Evolutionary conservation across 805 yeast genomes (phyloP).

Genomic region (Debaryomyces tyrocola): DNA sequence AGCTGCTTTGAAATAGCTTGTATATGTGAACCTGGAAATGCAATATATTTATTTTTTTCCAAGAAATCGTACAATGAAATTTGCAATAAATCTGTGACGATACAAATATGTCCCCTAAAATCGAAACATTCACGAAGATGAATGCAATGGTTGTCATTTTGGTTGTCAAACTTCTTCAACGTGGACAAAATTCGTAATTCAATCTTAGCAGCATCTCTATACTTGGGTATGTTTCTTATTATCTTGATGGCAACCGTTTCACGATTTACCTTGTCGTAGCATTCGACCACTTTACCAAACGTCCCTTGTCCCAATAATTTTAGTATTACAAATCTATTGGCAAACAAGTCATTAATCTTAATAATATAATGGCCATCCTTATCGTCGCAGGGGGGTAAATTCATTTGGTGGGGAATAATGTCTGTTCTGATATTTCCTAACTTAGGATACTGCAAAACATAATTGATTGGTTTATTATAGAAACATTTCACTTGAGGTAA

Average conservation of each 20-base stretch:
- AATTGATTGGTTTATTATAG: conserved; percentile 39
- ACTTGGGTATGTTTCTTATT: conserved; percentile 88
- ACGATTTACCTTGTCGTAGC: conserved; percentile 63
- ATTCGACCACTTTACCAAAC: conserved; percentile 85
- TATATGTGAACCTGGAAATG: conserved; percentile 94
- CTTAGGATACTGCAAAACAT: conserved; percentile 36
- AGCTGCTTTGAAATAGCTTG: conserved; percentile 87
- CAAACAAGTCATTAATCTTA: conserved; percentile 57
- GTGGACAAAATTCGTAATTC: conserved; percentile 83
- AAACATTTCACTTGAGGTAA: conserved; percentile 45
- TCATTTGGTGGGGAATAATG: conserved; percentile 35
- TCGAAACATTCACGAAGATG: conserved; percentile 89
- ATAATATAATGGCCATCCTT: conserved; percentile 75
- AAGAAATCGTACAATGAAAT: conserved; percentile 87
- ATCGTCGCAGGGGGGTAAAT: conserved; percentile 52
- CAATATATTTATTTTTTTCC: conserved; percentile 76
- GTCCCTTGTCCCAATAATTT: conserved; percentile 87
- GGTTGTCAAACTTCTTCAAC: conserved; percentile 67
- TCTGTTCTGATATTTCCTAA: conserved; percentile 41
- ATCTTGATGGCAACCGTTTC: conserved; percentile 85
- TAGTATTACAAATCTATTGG: conserved; percentile 71
- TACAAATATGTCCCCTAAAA: conserved; percentile 88
- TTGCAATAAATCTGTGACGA: conserved; percentile 85
- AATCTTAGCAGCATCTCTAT: conserved; percentile 92
- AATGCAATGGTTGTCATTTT: conserved; percentile 72